Evolutionary conservation across 345 rosid genomes (phyloP).

Genomic region (Eucalyptus leucophloia): DNA sequence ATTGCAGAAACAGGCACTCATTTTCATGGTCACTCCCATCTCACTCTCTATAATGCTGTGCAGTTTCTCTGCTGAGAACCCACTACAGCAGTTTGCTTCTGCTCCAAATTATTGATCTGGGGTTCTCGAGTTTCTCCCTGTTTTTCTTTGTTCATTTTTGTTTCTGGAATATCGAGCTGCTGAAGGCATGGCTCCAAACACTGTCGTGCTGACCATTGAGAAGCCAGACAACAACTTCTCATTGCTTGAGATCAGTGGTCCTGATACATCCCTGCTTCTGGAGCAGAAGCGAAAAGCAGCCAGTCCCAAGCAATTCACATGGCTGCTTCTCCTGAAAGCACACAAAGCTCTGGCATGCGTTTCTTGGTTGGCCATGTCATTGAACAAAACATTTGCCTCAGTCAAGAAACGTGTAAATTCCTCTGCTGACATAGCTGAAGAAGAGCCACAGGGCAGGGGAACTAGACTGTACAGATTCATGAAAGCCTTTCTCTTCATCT

Average conservation of each 20-base stretch:
- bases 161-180: not conserved
- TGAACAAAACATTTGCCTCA: conserved; percentile 20
- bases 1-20: not conserved
- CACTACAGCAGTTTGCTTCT: not conserved
- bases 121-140: not conserved
- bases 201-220: conserved; percentile 78
- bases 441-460: conserved; percentile 55
- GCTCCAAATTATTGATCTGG: conserved; percentile 8
- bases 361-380: conserved; percentile 38
- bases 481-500: conserved; percentile 49
- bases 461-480: conserved; percentile 53
- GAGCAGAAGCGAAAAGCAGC: conserved; percentile 54
- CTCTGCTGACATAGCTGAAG: conserved; percentile 30
- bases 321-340: conserved; percentile 67
- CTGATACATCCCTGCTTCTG: conserved; percentile 43
- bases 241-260: conserved; percentile 41
- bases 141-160: not conserved
- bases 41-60: not conserved
- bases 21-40: not conserved
- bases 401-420: conserved; percentile 37
- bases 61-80: not conserved
- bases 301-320: conserved; percentile 67
- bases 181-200: conserved; percentile 58
- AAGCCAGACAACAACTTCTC: conserved; percentile 49
- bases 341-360: conserved; percentile 44